Evolutionary conservation across 2,329 filamentous ascomycete species (phyloP), one percentile per base, ranked within the genome.

Genomic region (Penicillium olsonii): DNA sequence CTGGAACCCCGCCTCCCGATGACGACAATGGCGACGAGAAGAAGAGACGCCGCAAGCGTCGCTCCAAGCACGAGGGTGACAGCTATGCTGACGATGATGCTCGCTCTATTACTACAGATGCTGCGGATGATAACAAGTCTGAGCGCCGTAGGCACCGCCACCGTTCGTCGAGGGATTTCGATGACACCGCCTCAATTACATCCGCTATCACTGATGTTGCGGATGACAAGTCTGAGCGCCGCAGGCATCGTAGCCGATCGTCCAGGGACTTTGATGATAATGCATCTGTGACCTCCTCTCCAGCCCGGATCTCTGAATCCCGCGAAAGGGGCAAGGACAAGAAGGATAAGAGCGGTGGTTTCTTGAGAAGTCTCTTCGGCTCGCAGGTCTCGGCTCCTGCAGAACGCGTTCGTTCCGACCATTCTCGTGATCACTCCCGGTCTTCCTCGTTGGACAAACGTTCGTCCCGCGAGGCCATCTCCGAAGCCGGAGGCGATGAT

Each of bases 311-410:
- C 43, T 62, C 62, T 17, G 66, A 70, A n/a, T 52, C 57, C 24
- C 60, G 58, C 20, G 67, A 67, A 42, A 67, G 67, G 46, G 59
- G 56, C 17, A 63, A 57, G 41, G 65, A 71, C 15, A 64, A 65
- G 10, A 68, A 68, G 40, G 61, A 65, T 5, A 65, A 65, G 18
- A 57, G 37, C 52, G 61, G 65, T 29, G 62, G 69, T 11, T 66
- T 74, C 33, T 60, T 73, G 45, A 65, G 64, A 54, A 67, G 59
- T 48, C 53, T 75, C n/a, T 74, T 74, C 42, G 63, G 63, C 14
- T 71, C 71, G 10, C 65, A 64, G 44, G 68, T 68, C 3, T 65
- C 67, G 7, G 62, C 63, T 24, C 61, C 66, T 34, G 56, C 64
- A 31, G 64, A 60, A 39, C 56, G 48, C 42, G 42, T 37, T 27